Base-by-base conservation (phyloP, 805 yeast species). In the Ogataea trehalophila region DNA sequence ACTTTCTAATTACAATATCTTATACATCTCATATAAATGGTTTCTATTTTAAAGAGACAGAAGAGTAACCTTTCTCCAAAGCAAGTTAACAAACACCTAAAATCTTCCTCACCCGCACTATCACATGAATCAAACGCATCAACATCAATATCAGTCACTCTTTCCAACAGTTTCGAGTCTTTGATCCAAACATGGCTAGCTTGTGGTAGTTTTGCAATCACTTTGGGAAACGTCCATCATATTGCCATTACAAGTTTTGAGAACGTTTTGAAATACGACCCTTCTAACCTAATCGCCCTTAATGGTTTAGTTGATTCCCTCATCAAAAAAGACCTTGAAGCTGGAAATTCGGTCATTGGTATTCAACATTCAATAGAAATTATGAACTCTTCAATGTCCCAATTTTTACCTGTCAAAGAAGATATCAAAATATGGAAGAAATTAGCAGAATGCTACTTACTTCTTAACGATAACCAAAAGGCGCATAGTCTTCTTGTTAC, bases 401-500 rank as follows among this genome's bases (percentile, higher is more conserved):
- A 57, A 18, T 69, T 59, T 47, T 73, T 75, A 3, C 62, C 62
- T 1, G 58, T 79, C 20, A 59, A 68, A 31, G 67, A 67, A 41
- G 74, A 72, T 42, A 52, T 73, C 0, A 51, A 55, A 6, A 53
- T 80, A 5, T 74, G 77, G 69, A 71, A 68, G 43, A 83, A 78
- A 55, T 63, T 80, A 44, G 72, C 80, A 0, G 79, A 76, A 49
- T 74, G 81, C 46, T 79, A 80, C 54, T 55, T 76, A 14, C 59
- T 71, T 13, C 53, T 74, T 8, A 75, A 76, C 34, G 69, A 76
- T 48, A 68, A 66, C 40, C 81, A 77, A 38, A 79, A 76, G 49
- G 80, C 85, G 0, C 80, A 77, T 53, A 71, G 43, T 34, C 48
- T 60, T 15, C 39, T 57, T 13, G 42, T 43, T 4, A 46, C 53